Conservation (phyloP, 768 basidiomycete species). For the Lactarius evosmus region DNA sequence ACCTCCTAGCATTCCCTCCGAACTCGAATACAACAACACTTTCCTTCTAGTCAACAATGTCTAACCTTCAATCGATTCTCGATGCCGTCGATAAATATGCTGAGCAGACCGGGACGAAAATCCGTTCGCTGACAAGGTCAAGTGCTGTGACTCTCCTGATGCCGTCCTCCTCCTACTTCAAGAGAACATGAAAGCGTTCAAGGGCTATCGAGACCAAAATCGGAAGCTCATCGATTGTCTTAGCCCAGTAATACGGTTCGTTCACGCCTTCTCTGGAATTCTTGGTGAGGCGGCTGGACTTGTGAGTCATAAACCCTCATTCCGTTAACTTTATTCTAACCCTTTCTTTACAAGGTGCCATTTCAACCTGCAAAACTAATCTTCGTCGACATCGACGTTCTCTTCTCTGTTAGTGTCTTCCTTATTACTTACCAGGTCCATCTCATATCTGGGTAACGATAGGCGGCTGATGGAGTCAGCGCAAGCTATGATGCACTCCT, state of each 20-base stretch:
- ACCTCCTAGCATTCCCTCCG: too few species aligned
- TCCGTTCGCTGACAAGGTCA: background rate
- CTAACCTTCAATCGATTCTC: background rate
- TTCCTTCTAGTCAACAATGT: background rate
- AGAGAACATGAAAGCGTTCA: background rate
- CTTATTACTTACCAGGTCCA: background rate
- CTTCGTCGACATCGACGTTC: background rate
- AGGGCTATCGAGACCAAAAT: background rate
- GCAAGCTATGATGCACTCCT: background rate
- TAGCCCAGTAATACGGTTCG: background rate
- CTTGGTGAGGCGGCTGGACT: background rate
- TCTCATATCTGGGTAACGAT: background rate
- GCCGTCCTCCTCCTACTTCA: background rate
- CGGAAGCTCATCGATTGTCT: slow-evolving; percentile 1
- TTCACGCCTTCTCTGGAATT: background rate
- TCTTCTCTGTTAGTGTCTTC: background rate
- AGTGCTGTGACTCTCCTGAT: background rate
- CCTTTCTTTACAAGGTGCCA: background rate
- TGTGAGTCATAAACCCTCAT: background rate
- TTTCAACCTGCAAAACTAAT: slow-evolving; percentile 3
- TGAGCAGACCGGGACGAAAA: background rate
- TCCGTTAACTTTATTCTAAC: background rate
- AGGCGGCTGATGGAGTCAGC: background rate
- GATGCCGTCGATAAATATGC: background rate
- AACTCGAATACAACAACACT: too few species aligned